These are phyloP conservation scores for Claviceps citrina DNA, from an alignment of 2,329 filamentous ascomycete genomes.

Conservation along the genomic window DNA sequence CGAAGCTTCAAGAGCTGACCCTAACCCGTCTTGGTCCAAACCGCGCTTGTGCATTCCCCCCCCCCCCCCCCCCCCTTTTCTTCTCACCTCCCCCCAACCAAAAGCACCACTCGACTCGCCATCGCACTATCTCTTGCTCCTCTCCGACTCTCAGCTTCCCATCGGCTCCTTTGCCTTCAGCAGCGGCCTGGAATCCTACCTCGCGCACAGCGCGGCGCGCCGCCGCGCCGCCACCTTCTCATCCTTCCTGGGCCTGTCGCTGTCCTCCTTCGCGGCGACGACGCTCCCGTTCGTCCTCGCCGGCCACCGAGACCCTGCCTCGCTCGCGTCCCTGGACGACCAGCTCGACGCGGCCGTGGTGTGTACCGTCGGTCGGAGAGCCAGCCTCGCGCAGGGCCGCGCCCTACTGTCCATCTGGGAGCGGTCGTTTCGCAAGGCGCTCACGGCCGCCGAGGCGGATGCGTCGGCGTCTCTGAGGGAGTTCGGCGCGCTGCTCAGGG, in stretches of 20 bases:
- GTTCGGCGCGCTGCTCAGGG: constrained; percentile 22
- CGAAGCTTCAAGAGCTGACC: too few relatives aligned
- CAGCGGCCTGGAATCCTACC: constrained; percentile 67
- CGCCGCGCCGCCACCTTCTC: constrained; percentile 30
- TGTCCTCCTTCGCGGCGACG: constrained; percentile 56
- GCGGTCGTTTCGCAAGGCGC: constrained; percentile 40
- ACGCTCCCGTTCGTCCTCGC: constrained; percentile 61
- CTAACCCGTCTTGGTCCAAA: too few relatives aligned
- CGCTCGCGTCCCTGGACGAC: constrained; percentile 51
- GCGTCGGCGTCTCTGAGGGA: constrained; percentile 19
- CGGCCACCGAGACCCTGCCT: constrained; percentile 39
- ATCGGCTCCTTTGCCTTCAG: constrained; percentile 80
- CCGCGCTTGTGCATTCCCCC: too few relatives aligned
- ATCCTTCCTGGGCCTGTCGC: constrained; percentile 53
- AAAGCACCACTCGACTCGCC: constrained; percentile 9
- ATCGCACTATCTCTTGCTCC: constrained; percentile 55
- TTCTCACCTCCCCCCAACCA: too few relatives aligned
- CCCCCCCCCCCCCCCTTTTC: too few relatives aligned
- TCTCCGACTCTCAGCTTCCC: constrained; percentile 68
- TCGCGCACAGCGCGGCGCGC: constrained; percentile 44
- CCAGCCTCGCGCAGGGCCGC: constrained; percentile 59
- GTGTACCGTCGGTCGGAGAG: constrained; percentile 64
- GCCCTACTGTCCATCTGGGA: constrained; percentile 67
- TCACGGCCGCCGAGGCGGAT: constrained; percentile 15
- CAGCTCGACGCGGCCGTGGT: constrained; percentile 59